Base-by-base conservation (phyloP, 139 green algal genomes). In the Coelastrella sp. region DNA sequence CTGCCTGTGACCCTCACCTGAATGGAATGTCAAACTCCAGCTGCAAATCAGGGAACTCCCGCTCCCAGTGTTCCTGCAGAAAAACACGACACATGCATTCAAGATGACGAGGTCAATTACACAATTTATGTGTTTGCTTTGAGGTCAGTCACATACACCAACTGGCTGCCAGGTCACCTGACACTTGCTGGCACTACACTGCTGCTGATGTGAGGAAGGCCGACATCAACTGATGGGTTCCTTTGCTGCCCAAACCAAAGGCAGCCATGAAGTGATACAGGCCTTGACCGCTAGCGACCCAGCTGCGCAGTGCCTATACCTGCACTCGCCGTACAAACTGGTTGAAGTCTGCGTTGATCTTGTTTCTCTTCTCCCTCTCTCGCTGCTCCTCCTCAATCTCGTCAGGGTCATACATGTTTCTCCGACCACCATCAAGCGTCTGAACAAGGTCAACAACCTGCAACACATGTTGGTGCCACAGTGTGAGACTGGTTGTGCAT, bases 311-410 rank as follows among this genome's bases (percentile, higher is more conserved):
- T 47, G 59, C 8, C 74, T 8, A 94, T 8, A 94, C 93, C 93
- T 95, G 92, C 86, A 96, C 94, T 4, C 92, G 85, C 85, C 92
- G 92, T 6, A 94, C 92, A 89, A 96, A 96, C 73, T 92, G 86
- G 19, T 93, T 86, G 90, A 96, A 96, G 83, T 97, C 93, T 74
- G 22, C 58, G 73, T 99, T 99, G 93, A 99, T 98, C 92, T 95
- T 96, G 93, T 99, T 99, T 74, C 97, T 94, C 14, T 96, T 93
- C 74, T 99, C 98, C 0, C 97, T 92, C 92, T 99, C 98, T 3
- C 97, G 92, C 95, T 99, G 98, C 96, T 99, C 98, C 92, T 99
- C 98, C 92, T 99, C 98, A 78, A 99, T 99, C 92, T 99, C 98
- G 87, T 99, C 98, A 5, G 98, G 98, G 94, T 99, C 98, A 92